Conservation (phyloP, 2,329 filamentous ascomycete species). For the Claviceps pazoutovae region DNA sequence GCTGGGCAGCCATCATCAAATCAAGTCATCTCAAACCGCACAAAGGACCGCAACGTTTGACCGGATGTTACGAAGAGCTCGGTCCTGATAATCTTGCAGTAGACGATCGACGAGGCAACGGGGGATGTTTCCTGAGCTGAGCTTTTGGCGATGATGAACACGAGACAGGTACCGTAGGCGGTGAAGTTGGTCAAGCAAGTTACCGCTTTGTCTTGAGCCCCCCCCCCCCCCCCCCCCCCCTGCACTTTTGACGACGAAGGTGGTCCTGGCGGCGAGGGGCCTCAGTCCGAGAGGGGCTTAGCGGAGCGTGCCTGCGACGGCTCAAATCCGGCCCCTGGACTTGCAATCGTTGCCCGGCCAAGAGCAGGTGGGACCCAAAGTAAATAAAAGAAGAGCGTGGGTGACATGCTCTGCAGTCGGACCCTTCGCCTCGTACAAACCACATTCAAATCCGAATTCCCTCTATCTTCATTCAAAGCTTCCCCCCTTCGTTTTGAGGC, state of each 20-base stretch:
- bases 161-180: not conserved
- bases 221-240: too few relatives aligned
- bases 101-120: not conserved
- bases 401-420: constrained; percentile 7
- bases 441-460: constrained; percentile 10
- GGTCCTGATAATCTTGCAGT: not conserved
- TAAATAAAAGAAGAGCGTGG: constrained; percentile 31
- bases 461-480: not conserved
- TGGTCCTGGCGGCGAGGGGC: not conserved
- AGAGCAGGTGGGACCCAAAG: constrained; percentile 21
- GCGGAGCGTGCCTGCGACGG: not conserved
- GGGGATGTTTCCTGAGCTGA: not conserved
- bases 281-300: not conserved
- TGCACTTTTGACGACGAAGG: not conserved
- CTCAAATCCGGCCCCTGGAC: constrained; percentile 2
- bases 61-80: not conserved
- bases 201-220: not conserved
- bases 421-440: constrained; percentile 15
- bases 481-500: too few relatives aligned
- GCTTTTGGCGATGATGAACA: not conserved
- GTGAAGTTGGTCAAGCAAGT: not conserved
- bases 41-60: not conserved
- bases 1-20: constrained; percentile 26
- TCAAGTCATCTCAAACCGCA: constrained; percentile 6
- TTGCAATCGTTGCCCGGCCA: constrained; percentile 22